Evolutionary conservation across 2,329 filamentous ascomycete species (phyloP).

Genomic region (Monascus ruber): DNA sequence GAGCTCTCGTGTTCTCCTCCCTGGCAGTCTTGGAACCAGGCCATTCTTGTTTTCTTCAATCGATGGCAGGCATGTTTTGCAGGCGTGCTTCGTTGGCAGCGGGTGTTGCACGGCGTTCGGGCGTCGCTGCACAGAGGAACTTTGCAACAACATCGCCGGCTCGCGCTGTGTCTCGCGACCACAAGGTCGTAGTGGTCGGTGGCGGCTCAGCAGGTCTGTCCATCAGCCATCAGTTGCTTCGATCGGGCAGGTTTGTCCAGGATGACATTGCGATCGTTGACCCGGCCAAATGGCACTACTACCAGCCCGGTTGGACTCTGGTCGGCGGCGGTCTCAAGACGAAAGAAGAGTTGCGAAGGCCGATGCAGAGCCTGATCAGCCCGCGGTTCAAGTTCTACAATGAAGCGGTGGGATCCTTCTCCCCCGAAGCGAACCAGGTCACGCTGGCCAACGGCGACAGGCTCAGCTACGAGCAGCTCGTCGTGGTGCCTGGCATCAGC

Average conservation of each 20-base stretch:
- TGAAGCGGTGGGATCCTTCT: constrained; percentile 38
- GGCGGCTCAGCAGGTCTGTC: constrained; percentile 55
- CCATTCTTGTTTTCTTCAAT: too few relatives aligned
- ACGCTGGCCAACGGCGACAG: constrained; percentile 45
- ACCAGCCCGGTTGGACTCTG: constrained; percentile 60
- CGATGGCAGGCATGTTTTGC: not conserved
- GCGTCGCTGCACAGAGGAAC: not conserved
- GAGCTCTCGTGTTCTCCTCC: too few relatives aligned
- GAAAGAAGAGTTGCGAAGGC: constrained; percentile 46
- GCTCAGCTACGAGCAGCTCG: constrained; percentile 52
- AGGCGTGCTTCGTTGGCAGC: not conserved
- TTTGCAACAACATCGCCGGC: constrained; percentile 14
- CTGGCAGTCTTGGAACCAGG: too few relatives aligned
- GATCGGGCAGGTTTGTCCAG: constrained; percentile 43
- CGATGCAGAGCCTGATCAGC: constrained; percentile 43
- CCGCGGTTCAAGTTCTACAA: constrained; percentile 52
- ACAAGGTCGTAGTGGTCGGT: constrained; percentile 57
- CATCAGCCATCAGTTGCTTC: constrained; percentile 57
- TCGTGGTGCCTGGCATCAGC: constrained; percentile 49
- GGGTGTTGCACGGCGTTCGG: not conserved
- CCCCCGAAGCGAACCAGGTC: constrained; percentile 46
- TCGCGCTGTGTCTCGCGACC: constrained; percentile 31
- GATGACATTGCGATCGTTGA: constrained; percentile 56
- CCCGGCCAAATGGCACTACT: constrained; percentile 53
- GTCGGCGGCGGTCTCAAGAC: constrained; percentile 56